Evolutionary conservation across 2,329 filamentous ascomycete species (phyloP), one percentile per base, ranked within the genome.

Genomic region (Cercospora canescens): DNA sequence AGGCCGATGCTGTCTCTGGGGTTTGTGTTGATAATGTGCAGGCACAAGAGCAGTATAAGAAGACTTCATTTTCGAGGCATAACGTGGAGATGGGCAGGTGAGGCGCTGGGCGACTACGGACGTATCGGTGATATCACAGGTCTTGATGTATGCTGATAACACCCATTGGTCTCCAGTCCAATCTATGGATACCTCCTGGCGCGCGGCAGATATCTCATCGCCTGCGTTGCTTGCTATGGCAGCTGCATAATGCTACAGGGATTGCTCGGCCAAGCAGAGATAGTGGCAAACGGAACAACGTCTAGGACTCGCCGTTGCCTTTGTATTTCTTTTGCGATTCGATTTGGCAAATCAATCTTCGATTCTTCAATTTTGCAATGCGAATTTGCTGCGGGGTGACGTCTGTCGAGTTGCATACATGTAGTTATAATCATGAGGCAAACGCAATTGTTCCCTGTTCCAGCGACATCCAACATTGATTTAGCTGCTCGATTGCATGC

Each of bases 211-310:
- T 37, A 48, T 24, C 24, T 16, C 12, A 9, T 59, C 62, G 54
- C 62, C 56, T 63, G 34, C 24, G 18, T 58, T 34, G 55, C 62
- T 55, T 18, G 54, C 54, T 58, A 28, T 45, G 54, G 62, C 62
- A 58, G 62, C 62, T 59, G 52, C 24, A 26, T 50, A 34, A 35
- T 30, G 39, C 39, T 32, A 41, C 61, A 34, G 37, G 61, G 61
- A 45, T 59, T 9, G 54, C 59, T 58, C 50, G 54, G 50, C 52
- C 50, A 59, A 37, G 56, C 21, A n/a, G 18, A 37, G 56, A 59
- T 59, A 59, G 50, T 54, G 50, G 50, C 50, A 24, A 54, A 14
- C 7, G 28, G 50, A 45, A 45, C 24, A 21, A 45, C 39, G 18
- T 41, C 37, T 18, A n/a, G 18, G 3, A 18, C 18, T 45, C 3